Evolutionary conservation across 1,284 basidiomycete species (phyloP), one percentile per base, ranked within the genome.

Genomic region (Cryptococcus sp.): DNA sequence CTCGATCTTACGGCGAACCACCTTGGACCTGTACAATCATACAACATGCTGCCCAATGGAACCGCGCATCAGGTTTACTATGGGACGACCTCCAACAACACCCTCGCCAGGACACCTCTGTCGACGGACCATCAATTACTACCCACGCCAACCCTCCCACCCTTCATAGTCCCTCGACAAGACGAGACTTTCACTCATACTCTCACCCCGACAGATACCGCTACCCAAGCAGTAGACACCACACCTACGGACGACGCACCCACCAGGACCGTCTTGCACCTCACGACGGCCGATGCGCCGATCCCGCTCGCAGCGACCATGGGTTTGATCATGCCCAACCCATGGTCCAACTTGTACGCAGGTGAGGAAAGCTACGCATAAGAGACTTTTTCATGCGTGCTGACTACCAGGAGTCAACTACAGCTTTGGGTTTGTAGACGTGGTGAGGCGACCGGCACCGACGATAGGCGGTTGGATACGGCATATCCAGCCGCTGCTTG

Each of bases 311-410:
- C 58, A 3, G 57, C 48, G 21, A 62, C 57, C 10, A 64, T 74
- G 41, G 72, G 70, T 0, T 50, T 74, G 28, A 68, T 74, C 48
- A 67, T 74, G 66, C 72, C 72, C 3, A 60, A 68, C 45, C 72
- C 72, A 2, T 60, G 53, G 47, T 35, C 50, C 5, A 41, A 52
- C 19, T 35, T 67, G 5, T 71, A 69, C 49, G 58, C 57, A 11
- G 63, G 69, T 70, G 39, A 52, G 61, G 51, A n/a, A n/a, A n/a
- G n/a, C n/a, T 3, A 12, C 28, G 11, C 19, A 37, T 32, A 18
- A 6, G 32, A 2, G 16, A 24, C 26, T 26, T 24, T 16, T n/a
- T 23, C 14, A 32, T 18, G 16, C 10, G 19, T 23, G 12, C 7
- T 22, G n/a, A 23, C 16, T 9, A 11, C 11, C 26, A 67, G 65